Conservation (phyloP, 2,329 filamentous ascomycete species). For the Blastomyces parvus region DNA sequence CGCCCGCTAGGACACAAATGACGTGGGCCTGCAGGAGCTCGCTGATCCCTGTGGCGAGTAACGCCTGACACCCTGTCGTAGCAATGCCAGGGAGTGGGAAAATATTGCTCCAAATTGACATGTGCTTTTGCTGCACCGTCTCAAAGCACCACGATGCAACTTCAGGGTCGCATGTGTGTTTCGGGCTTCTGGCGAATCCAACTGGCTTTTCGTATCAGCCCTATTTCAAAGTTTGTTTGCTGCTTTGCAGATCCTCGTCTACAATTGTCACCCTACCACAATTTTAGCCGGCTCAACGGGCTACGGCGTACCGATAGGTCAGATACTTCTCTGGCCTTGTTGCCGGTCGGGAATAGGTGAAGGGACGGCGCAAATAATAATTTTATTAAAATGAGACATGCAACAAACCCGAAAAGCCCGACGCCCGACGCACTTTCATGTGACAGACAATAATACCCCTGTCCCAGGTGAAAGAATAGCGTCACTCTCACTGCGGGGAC, state of each 20-base stretch:
- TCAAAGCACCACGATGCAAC: slow-evolving; percentile 1
- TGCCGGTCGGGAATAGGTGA: neutral
- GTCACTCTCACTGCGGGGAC: neutral
- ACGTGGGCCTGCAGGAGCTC: no score
- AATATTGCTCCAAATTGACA: neutral
- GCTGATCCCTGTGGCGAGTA: no score
- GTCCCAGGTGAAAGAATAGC: neutral
- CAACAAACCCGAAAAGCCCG: neutral
- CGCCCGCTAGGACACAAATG: no score
- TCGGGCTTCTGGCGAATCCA: neutral
- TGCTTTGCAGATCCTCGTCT: neutral
- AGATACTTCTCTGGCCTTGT: neutral
- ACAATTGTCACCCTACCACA: neutral
- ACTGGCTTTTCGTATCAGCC: slow-evolving; percentile 1
- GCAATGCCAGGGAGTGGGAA: neutral
- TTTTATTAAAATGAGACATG: neutral
- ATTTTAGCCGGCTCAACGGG: neutral
- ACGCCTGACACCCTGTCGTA: no score
- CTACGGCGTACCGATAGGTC: neutral
- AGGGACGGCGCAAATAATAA: neutral
- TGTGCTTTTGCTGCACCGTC: neutral
- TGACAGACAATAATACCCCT: neutral
- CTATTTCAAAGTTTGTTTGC: neutral
- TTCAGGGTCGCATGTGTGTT: neutral
- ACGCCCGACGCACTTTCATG: neutral